Base-by-base conservation (phyloP, 1,284 basidiomycete species). In the Ganoderma multipileum region DNA sequence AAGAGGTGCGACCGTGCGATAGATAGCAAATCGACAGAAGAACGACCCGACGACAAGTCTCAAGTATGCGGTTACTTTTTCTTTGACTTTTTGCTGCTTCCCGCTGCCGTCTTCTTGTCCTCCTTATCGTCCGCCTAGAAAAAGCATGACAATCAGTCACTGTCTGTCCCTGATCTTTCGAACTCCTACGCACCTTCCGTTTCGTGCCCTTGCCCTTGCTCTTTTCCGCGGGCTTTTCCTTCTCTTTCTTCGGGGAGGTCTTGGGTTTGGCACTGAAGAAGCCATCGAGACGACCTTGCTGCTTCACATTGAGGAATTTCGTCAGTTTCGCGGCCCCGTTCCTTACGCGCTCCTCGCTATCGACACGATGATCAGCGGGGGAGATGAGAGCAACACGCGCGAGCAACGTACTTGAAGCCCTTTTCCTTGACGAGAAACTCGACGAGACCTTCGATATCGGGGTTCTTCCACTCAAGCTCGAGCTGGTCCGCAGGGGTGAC, bases 391-490 rank as follows among this genome's bases (percentile, higher is more conserved):
- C 33, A 12, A 11, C 7, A n/a, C n/a, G 47, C 14, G 33, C 28
- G 20, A 41, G 33, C 18, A 33, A 77, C 76, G 47, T 75, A 97
- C 96, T 94, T 97, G 88, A 99, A 99, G 2, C 98, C 97, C 79
- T 99, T 99, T 76, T 99, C 95, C 55, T 84, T 90, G 26, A 98
- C 97, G 33, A 99, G 81, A 82, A 99, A 99, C 64, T 98, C 89
- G 20, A 99, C 92, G 8, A 99, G 86, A 1, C 96, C 98, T 28
- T 99, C 97, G 0, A 96, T 86, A 72, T 99, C 96, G 3, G 98
- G 98, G 70, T 88, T 86, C 71, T 92, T 95, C 97, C 97, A 99
- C 73, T 98, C 96, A 63, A 99, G 85, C 93, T 98, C 94, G n/a
- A 98, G 79, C 73, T 98, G 87, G 61, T 92, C 90, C 1, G 95